These are phyloP conservation scores for Coniferiporia weirii DNA, from an alignment of 1,284 basidiomycete species.

Conservation along the genomic window DNA sequence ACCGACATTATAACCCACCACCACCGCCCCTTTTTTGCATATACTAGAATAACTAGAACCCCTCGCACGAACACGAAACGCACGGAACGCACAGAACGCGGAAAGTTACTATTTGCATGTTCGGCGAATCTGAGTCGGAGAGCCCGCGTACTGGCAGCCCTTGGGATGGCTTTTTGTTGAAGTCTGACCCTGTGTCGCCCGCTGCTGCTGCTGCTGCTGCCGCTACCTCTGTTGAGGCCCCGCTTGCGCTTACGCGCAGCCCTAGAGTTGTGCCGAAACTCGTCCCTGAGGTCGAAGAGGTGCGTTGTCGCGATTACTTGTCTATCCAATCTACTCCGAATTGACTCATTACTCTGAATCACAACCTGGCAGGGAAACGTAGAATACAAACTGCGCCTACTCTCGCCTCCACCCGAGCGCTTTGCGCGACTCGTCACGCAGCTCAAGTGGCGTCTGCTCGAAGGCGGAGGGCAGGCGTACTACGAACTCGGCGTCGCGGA, in stretches of 20 bases:
- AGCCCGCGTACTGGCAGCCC: conserved; percentile 72
- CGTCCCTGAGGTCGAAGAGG: conserved; percentile 68
- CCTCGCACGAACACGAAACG: too few relatives aligned
- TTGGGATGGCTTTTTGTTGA: conserved; percentile 68
- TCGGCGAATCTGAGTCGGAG: conserved; percentile 74
- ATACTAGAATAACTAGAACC: background rate
- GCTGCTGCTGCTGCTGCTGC: conserved; percentile 13
- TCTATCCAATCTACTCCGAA: too few relatives aligned
- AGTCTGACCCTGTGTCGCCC: conserved; percentile 37
- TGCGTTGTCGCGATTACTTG: conserved; percentile 21
- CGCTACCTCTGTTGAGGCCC: background rate
- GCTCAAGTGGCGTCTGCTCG: conserved; percentile 90
- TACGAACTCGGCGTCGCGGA: conserved; percentile 91
- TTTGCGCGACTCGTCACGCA: conserved; percentile 84
- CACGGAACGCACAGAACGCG: too few relatives aligned
- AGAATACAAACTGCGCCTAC: conserved; percentile 83
- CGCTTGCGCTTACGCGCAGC: background rate
- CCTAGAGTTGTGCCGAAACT: conserved; percentile 46
- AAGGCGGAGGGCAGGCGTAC: conserved; percentile 87
- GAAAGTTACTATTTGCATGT: conserved; percentile 43
- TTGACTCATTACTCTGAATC: background rate
- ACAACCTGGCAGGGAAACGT: conserved; percentile 56
- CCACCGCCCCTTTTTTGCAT: background rate
- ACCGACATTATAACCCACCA: background rate
- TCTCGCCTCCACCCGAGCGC: conserved; percentile 62